These are phyloP conservation scores for Naganishia antarctica DNA, from an alignment of 768 basidiomycete species.

Conservation along the genomic window DNA sequence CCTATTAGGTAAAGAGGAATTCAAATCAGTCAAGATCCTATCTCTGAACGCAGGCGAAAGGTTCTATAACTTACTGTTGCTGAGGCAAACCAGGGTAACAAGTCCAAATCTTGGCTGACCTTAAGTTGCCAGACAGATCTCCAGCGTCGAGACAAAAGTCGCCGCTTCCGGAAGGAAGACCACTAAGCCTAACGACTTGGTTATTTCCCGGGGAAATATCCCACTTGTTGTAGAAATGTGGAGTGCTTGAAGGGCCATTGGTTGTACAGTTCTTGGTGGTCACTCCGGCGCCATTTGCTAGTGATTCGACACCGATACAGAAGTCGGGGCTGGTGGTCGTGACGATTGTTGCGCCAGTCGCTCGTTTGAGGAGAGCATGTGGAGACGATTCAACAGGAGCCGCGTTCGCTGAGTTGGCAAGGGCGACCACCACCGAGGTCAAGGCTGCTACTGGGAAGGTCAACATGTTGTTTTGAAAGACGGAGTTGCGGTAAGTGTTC, in stretches of 20 bases:
- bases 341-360: background rate
- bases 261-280: constrained; percentile 7
- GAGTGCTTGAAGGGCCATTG: background rate
- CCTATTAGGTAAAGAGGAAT: background rate
- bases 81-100: constrained; percentile 14
- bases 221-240: constrained; percentile 16
- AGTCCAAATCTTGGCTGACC: constrained; percentile 2
- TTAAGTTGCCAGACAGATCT: background rate
- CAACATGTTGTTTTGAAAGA: background rate
- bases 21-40: background rate
- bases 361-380: constrained; percentile 2
- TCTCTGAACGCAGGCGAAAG: too few species aligned
- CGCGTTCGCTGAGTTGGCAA: background rate
- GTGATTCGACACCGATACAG: constrained; percentile 9
- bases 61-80: background rate
- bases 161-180: constrained; percentile 1
- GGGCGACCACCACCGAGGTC: background rate
- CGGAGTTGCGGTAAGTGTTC: too few species aligned
- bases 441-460: background rate
- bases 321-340: background rate
- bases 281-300: background rate
- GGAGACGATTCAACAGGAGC: background rate
- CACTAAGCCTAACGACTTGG: constrained; percentile 6
- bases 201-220: constrained; percentile 7
- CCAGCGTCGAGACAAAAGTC: constrained; percentile 11